A percentile compares a stretch with the other conserved stretches of the same genome.
These are phyloP conservation scores for Paulownia fortunei DNA, from an alignment of 257 asterid genomes.

Conservation along the genomic window DNA sequence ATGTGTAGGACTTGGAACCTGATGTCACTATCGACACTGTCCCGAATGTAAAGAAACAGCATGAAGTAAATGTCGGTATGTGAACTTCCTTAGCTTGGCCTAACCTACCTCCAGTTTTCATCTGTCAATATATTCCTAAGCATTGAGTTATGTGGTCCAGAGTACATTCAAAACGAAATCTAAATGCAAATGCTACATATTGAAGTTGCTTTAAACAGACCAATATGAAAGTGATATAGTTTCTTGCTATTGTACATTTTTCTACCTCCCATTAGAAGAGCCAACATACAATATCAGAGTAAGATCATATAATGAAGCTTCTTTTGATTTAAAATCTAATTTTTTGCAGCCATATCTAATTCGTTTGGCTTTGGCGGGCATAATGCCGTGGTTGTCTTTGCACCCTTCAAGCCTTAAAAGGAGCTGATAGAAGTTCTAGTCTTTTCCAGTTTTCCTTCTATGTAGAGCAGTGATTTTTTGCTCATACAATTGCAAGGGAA, in stretches of 20 bases:
- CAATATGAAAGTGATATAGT: too few species aligned
- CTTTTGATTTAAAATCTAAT: background rate
- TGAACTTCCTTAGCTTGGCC: background rate
- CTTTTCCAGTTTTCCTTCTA: background rate
- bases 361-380: constrained; percentile 74
- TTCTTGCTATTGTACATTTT: background rate
- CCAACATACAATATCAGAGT: background rate
- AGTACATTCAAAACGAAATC: background rate
- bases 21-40: constrained; percentile 51
- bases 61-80: constrained; percentile 65
- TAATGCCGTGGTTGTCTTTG: constrained; percentile 63
- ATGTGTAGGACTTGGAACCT: constrained; percentile 38
- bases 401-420: constrained; percentile 57
- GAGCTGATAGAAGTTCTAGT: background rate
- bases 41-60: constrained; percentile 67
- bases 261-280: background rate
- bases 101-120: background rate
- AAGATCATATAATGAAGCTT: background rate
- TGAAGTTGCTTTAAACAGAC: too few species aligned
- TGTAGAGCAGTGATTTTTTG: background rate
- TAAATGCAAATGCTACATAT: too few species aligned
- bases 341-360: constrained; percentile 60
- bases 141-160: background rate
- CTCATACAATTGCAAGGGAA: background rate
- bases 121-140: too few species aligned